phyloP scores from a whole-genome alignment of 2,329 filamentous ascomycete genomes.

The Nigrospora osmanthi region DNA sequence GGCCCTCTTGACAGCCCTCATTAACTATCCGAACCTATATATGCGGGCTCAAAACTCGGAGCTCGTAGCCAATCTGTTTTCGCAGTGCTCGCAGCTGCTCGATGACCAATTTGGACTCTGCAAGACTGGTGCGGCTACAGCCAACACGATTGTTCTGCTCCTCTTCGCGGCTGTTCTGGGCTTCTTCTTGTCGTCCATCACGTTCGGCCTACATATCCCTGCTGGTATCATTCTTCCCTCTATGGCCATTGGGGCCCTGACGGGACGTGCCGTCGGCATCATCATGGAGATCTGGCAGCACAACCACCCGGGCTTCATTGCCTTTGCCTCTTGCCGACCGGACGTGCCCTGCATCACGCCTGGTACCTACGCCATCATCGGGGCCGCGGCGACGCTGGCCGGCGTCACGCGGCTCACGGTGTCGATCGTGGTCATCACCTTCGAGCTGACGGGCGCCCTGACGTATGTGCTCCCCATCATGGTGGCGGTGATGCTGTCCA shows the following conservation, averaged over 20 bases:
- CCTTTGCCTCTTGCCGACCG: slow-evolving; percentile 75
- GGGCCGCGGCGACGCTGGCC: slow-evolving; percentile 86
- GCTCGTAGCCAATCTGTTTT: slow-evolving; percentile 84
- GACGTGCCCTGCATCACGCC: slow-evolving; percentile 86
- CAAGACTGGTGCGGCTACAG: slow-evolving; percentile 75
- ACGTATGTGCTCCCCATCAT: slow-evolving; percentile 98
- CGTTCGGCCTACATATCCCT: slow-evolving; percentile 89
- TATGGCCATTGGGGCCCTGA: slow-evolving; percentile 89
- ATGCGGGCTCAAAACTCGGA: slow-evolving; percentile 91
- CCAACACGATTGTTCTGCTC: slow-evolving; percentile 74
- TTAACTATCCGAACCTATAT: slow-evolving; percentile 95
- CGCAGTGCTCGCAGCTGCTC: slow-evolving; percentile 74
- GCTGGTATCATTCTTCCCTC: slow-evolving; percentile 94
- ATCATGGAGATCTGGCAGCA: slow-evolving; percentile 82
- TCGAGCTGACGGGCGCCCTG: slow-evolving; percentile 91
- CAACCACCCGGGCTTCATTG: slow-evolving; percentile 66
- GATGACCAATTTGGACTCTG: slow-evolving; percentile 89
- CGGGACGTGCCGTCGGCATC: slow-evolving; percentile 82
- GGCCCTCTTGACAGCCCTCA: slow-evolving; percentile 71
- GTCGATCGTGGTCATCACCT: slow-evolving; percentile 98
- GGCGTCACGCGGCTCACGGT: slow-evolving; percentile 95
- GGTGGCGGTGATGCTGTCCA: slow-evolving; percentile 96
- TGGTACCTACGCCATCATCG: slow-evolving; percentile 93
- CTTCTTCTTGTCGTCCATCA: slow-evolving; percentile 77
- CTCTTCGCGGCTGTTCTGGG: slow-evolving; percentile 76